phyloP scores from a whole-genome alignment of 2,329 filamentous ascomycete species.

The Fusarium phyllophilum region DNA sequence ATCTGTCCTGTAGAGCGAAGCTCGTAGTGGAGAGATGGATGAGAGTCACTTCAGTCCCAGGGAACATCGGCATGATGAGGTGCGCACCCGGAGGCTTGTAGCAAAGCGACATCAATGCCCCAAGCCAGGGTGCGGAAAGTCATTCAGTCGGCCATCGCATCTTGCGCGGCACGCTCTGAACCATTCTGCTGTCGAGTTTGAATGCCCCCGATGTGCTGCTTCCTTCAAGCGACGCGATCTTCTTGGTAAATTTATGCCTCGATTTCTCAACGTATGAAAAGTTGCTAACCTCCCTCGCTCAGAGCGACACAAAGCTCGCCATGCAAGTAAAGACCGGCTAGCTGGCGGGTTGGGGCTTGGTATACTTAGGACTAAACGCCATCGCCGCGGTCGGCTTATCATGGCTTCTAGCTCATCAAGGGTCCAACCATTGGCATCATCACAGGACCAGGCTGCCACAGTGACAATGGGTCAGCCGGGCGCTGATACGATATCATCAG shows the following conservation, averaged over 20 bases:
- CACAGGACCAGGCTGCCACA: fast-evolving
- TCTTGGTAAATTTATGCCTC: fast-evolving
- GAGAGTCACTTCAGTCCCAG: fast-evolving
- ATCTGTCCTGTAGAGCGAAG: background rate
- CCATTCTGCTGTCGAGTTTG: background rate
- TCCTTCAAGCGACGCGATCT: background rate
- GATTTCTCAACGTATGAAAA: fast-evolving
- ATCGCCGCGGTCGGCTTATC: background rate
- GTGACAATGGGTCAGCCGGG: fast-evolving
- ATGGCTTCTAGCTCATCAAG: fast-evolving
- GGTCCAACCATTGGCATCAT: fast-evolving
- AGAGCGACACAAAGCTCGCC: background rate
- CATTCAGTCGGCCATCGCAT: background rate
- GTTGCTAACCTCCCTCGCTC: fast-evolving
- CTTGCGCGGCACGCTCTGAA: background rate
- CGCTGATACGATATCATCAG: fast-evolving
- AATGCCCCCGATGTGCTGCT: background rate
- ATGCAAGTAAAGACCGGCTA: background rate
- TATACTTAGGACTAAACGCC: background rate
- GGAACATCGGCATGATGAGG: background rate
- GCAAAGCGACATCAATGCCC: background rate
- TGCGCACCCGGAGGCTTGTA: background rate
- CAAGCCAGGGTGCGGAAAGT: background rate
- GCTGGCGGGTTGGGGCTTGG: background rate
- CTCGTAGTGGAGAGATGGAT: background rate